Percentiles rank a stretch among this genome's conserved stretches.
phyloP scores from a whole-genome alignment of 768 basidiomycete species.

The Calocera viscosa region DNA sequence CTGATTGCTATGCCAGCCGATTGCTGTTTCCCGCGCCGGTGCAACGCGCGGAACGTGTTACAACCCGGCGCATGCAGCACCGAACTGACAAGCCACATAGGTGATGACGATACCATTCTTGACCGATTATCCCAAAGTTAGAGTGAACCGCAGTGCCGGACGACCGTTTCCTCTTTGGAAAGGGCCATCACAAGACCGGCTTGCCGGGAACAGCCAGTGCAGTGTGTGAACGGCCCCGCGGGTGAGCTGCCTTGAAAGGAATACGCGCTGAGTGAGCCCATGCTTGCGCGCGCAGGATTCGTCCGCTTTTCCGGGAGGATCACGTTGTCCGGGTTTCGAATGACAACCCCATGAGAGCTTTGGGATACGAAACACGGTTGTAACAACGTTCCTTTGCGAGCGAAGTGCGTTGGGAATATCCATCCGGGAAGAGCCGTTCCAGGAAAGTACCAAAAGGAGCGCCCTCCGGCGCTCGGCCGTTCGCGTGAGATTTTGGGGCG shows the following conservation, averaged over 20 bases:
- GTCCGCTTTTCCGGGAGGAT: too few species aligned
- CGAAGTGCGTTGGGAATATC: too few species aligned
- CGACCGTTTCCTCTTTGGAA: background rate
- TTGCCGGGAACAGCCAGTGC: background rate
- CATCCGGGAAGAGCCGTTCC: too few species aligned
- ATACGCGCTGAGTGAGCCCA: too few species aligned
- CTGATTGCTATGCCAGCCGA: background rate
- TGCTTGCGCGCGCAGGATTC: too few species aligned
- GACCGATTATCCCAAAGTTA: background rate
- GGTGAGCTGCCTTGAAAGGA: background rate
- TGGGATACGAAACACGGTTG: too few species aligned
- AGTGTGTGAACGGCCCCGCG: background rate
- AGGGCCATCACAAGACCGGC: background rate
- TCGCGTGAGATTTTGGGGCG: background rate
- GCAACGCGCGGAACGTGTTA: slow-evolving; percentile 1
- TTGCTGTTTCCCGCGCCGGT: background rate
- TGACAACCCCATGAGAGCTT: too few species aligned
- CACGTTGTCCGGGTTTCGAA: too few species aligned
- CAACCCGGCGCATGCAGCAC: background rate
- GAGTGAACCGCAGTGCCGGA: background rate
- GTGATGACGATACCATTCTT: background rate
- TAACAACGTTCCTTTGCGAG: too few species aligned
- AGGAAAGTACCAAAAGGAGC: too few species aligned
- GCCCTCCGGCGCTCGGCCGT: background rate
- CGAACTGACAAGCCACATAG: background rate